These are phyloP conservation scores for Myotisia sp. DNA, from an alignment of 2,329 filamentous ascomycete species.

Conservation along the genomic window DNA sequence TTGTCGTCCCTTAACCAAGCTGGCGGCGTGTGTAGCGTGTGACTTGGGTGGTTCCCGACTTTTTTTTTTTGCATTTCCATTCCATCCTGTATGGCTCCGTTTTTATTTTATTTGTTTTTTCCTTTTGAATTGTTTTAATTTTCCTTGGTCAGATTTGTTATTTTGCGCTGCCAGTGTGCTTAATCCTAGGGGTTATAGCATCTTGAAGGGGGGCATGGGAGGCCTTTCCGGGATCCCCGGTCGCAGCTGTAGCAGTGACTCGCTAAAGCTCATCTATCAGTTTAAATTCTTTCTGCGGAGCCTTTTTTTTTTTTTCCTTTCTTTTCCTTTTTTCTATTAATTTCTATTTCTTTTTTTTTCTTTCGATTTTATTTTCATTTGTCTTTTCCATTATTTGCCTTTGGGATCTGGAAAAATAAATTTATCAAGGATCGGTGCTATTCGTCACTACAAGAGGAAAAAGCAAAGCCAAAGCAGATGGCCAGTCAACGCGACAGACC, in stretches of 20 bases:
- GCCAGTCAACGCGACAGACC: slow-evolving; percentile 1
- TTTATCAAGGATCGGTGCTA: too few species aligned
- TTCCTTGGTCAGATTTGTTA: slow-evolving; percentile 4
- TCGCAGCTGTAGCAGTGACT: slow-evolving; percentile 5
- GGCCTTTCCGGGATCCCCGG: slow-evolving; percentile 6
- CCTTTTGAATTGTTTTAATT: slow-evolving; percentile 3
- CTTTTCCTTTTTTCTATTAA: too few species aligned
- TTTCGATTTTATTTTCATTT: too few species aligned
- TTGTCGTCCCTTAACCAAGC: slow-evolving; percentile 5
- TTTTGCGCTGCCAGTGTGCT: too few species aligned
- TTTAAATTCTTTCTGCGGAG: slow-evolving; percentile 3
- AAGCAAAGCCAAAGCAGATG: slow-evolving; percentile 4
- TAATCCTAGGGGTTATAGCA: slow-evolving; percentile 6
- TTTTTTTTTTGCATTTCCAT: too few species aligned
- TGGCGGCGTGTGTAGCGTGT: slow-evolving; percentile 5
- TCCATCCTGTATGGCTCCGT: too few species aligned
- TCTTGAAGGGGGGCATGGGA: too few species aligned
- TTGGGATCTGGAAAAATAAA: too few species aligned
- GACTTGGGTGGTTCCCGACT: slow-evolving; percentile 3
- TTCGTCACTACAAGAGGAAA: slow-evolving; percentile 5
- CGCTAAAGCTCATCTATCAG: slow-evolving; percentile 1
- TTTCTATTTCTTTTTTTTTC: too few species aligned
- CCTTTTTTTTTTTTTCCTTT: slow-evolving; percentile 4
- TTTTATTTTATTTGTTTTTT: slow-evolving; percentile 2
- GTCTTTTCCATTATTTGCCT: too few species aligned